Percentiles rank a stretch among this genome's conserved stretches.
Conservation (phyloP, 164 flowering plant genomes). For the Nelumbo lutea region DNA sequence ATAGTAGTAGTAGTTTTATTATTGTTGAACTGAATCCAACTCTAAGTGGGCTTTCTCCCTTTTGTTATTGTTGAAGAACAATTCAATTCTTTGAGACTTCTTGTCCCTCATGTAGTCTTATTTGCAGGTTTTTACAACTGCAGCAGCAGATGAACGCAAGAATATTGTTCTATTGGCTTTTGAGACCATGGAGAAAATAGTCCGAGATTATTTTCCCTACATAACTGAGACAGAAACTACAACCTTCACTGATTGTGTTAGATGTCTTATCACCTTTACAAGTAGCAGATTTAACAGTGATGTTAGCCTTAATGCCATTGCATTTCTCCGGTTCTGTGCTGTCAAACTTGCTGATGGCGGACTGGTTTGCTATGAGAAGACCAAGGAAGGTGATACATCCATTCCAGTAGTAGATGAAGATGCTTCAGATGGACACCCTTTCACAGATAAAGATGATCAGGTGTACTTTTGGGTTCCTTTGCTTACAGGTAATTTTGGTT, state of each 20-base stretch:
- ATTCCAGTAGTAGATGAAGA: constrained; percentile 25
- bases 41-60: not conserved
- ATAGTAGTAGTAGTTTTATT: too few species aligned
- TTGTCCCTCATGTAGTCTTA: constrained; percentile 7
- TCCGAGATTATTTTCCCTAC: constrained; percentile 90
- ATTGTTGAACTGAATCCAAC: not conserved
- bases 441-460: constrained; percentile 64
- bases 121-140: constrained; percentile 83
- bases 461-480: constrained; percentile 87
- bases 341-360: constrained; percentile 96
- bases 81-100: not conserved
- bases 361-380: constrained; percentile 59
- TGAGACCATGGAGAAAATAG: constrained; percentile 97
- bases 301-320: constrained; percentile 96
- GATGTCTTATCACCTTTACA: constrained; percentile 91
- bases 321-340: constrained; percentile 97
- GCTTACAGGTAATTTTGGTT: constrained; percentile 61
- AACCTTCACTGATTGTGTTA: constrained; percentile 95
- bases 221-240: constrained; percentile 94
- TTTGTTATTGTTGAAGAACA: not conserved
- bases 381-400: constrained; percentile 33
- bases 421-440: constrained; percentile 32
- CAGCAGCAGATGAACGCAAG: constrained; percentile 97
- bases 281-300: constrained; percentile 90
- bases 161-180: constrained; percentile 89